Evolutionary conservation across 768 basidiomycete species (phyloP).

Genomic region (Hirschioporus abietinus): DNA sequence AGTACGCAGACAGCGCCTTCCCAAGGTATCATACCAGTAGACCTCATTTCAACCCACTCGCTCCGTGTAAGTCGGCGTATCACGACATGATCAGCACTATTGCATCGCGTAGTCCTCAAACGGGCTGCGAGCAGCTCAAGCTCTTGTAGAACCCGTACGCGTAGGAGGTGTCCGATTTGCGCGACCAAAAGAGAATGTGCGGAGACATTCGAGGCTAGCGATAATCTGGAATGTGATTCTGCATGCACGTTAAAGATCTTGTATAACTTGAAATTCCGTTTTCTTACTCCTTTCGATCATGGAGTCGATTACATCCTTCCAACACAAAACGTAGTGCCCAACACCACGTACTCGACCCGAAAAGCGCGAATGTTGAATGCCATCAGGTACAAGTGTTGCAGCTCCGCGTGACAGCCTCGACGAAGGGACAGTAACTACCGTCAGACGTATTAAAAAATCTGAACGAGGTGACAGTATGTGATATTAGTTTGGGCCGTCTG

Average conservation of each 20-base stretch:
- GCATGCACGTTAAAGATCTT: constrained; percentile 2
- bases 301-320: constrained; percentile 41
- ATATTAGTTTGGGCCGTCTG: neutral
- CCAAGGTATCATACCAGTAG: constrained; percentile 43
- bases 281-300: constrained; percentile 32
- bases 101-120: constrained; percentile 28
- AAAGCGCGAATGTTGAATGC: constrained; percentile 62
- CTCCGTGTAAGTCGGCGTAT: constrained; percentile 59
- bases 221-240: constrained; percentile 12
- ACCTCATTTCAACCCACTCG: constrained; percentile 49
- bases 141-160: constrained; percentile 72
- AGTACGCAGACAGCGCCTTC: constrained; percentile 60
- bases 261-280: constrained; percentile 2
- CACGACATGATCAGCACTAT: constrained; percentile 26
- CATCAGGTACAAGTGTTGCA: constrained; percentile 44
- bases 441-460: constrained; percentile 68
- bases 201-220: constrained; percentile 23
- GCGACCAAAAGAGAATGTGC: constrained; percentile 41
- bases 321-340: constrained; percentile 56
- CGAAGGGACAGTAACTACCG: constrained; percentile 16
- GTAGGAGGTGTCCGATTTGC: constrained; percentile 62
- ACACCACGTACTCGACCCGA: constrained; percentile 39
- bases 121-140: constrained; percentile 51
- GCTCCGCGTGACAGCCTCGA: constrained; percentile 23
- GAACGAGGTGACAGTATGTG: neutral